Percentiles rank a stretch among this genome's conserved stretches.
phyloP scores from a whole-genome alignment of 352 stramenopile genomes.

The Phytophthora pseudosyringae region DNA sequence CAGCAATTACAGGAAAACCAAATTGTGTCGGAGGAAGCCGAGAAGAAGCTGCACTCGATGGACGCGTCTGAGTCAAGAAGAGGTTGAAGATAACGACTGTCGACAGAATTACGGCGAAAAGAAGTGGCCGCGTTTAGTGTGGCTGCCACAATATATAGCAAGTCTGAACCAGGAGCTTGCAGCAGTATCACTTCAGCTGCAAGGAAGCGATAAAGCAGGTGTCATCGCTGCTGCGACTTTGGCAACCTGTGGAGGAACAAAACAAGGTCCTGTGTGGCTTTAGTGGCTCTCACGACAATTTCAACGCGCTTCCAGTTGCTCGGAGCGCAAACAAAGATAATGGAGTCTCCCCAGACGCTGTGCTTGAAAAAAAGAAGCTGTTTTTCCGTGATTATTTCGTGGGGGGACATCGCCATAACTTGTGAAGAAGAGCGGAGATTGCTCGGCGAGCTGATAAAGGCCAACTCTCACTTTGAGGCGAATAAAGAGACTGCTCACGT shows the following conservation, averaged over 20 bases:
- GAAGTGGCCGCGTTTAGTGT: conserved; percentile 63
- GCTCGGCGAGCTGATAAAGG: conserved; percentile 45
- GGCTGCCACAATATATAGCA: conserved; percentile 57
- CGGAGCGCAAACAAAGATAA: conserved; percentile 38
- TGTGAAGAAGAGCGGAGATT: conserved; percentile 56
- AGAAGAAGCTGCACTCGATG: conserved; percentile 63
- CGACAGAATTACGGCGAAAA: conserved; percentile 67
- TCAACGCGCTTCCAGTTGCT: conserved; percentile 61
- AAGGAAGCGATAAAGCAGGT: conserved; percentile 56
- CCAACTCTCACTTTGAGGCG: conserved; percentile 64
- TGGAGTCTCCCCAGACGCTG: conserved; percentile 32
- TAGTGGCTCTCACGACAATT: conserved; percentile 57
- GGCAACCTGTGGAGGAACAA: conserved; percentile 64
- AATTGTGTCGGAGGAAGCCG: conserved; percentile 50
- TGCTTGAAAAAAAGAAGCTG: conserved; percentile 57
- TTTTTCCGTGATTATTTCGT: conserved; percentile 71
- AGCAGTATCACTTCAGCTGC: conserved; percentile 60
- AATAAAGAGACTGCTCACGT: conserved; percentile 66
- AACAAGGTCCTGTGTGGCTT: conserved; percentile 65
- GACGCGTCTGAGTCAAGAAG: conserved; percentile 64
- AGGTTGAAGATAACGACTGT: conserved; percentile 73
- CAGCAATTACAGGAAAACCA: conserved; percentile 63
- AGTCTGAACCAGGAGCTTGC: conserved; percentile 64
- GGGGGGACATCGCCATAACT: conserved; percentile 55
- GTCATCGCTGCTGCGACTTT: conserved; percentile 56